Conservation (phyloP, 768 basidiomycete genomes). For the Austroboletus eburneus region DNA sequence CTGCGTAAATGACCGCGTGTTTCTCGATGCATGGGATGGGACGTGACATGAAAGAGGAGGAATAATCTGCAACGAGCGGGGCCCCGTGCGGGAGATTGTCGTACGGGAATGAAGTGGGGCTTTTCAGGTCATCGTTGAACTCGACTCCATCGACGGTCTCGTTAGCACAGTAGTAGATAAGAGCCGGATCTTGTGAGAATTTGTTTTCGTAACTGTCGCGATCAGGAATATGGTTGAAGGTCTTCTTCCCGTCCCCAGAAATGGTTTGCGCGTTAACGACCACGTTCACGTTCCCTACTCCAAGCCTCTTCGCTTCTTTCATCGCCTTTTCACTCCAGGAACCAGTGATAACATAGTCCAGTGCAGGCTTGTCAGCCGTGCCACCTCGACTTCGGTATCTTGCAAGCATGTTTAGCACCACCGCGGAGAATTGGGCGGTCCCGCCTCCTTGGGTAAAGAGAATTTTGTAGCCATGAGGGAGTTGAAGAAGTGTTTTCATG, state of each 20-base stretch:
- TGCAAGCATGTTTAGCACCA: constrained; percentile 88
- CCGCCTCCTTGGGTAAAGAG: constrained; percentile 96
- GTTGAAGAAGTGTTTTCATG: constrained; percentile 70
- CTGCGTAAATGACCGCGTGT: constrained; percentile 94
- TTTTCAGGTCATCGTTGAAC: constrained; percentile 58
- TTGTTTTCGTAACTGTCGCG: constrained; percentile 54
- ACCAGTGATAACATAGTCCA: constrained; percentile 93
- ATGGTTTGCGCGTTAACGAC: constrained; percentile 64
- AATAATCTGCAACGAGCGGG: constrained; percentile 95
- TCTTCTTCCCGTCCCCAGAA: constrained; percentile 57
- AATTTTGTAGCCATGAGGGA: constrained; percentile 81
- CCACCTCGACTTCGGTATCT: constrained; percentile 72
- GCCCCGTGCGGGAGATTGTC: constrained; percentile 53
- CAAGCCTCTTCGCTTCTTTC: constrained; percentile 76
- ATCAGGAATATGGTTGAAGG: constrained; percentile 77
- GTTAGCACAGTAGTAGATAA: constrained; percentile 99
- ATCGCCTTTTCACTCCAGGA: constrained; percentile 87
- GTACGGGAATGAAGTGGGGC: constrained; percentile 76
- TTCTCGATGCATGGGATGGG: constrained; percentile 84
- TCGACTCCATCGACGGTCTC: constrained; percentile 97
- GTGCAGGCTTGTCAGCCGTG: constrained; percentile 48
- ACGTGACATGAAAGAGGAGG: constrained; percentile 94
- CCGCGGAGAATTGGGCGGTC: constrained; percentile 85
- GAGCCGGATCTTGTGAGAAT: constrained; percentile 78
- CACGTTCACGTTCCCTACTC: constrained; percentile 55